Evolutionary conservation across 1,284 basidiomycete species (phyloP), one percentile per base, ranked within the genome.

Genomic region (Ganoderma lucidum): DNA sequence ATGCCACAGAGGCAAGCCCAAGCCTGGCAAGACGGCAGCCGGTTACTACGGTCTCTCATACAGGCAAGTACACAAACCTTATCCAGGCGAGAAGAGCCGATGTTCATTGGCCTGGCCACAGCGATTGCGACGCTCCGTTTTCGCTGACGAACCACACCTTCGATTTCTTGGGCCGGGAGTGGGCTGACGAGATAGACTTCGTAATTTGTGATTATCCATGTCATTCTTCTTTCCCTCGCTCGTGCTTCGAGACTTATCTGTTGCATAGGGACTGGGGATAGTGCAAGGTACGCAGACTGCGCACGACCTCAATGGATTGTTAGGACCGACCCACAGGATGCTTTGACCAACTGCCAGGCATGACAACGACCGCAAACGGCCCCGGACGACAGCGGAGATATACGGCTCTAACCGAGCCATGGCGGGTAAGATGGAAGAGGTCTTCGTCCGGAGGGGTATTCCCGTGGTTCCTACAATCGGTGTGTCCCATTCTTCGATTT

Each of bases 161-260:
- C 63, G 90, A 95, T 70, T 96, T 88, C 85, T 80, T 97, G 68
- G 90, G 91, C 67, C 85, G 90, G 76, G 87, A 95, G 75, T 96
- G 94, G 94, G 86, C 89, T 61, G 84, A 88, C 70, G 91, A 95
- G 75, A 87, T 98, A 59, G 96, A 98, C 80, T 98, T 98, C 80
- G 93, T 97, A 32, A 85, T 97, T 56, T 96, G 94, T 82, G 73
- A 75, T 84, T 82, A 32, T 56, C 56, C 39, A 32, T n/a, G 35
- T 19, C 41, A 61, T 32, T 55, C 64, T 51, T 53, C 56, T 45
- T 65, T 41, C 37, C 48, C n/a, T n/a, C 39, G 48, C 23, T 23
- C 30, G 58, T 66, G 63, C 65, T 68, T 68, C 68, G 48, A 70
- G 67, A 70, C 73, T 73, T 32, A 73, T 67, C 39, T 63, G 67